Conservation (phyloP, 805 yeast species). For the Lachancea mirantina region DNA sequence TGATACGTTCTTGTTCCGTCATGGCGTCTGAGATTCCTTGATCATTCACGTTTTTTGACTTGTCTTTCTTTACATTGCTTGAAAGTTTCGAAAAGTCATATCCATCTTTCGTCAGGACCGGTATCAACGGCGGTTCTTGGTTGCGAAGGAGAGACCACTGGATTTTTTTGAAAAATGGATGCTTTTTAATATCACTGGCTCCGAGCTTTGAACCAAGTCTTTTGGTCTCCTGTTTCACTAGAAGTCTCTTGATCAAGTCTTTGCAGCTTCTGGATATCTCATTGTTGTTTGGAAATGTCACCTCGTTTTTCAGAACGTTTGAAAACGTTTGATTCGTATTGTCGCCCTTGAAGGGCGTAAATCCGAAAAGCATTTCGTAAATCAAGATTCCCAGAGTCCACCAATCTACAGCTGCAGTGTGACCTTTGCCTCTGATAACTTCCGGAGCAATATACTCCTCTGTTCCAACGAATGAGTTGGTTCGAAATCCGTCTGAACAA, state of each 20-base stretch:
- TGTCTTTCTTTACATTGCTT: conserved; percentile 16
- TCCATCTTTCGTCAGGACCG: conserved; percentile 56
- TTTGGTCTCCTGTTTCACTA: conserved; percentile 83
- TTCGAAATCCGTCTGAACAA: conserved; percentile 91
- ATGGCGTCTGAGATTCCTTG: conserved; percentile 12
- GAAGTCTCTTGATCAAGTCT: conserved; percentile 66
- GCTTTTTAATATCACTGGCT: conserved; percentile 89
- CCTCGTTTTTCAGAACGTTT: conserved; percentile 77
- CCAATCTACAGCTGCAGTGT: conserved; percentile 98
- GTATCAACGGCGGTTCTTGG: conserved; percentile 93
- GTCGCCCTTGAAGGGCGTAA: conserved; percentile 92
- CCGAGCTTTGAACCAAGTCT: conserved; percentile 90
- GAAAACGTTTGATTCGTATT: conserved; percentile 86
- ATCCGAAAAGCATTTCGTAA: conserved; percentile 92
- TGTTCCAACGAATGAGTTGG: conserved; percentile 97
- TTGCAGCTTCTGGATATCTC: conserved; percentile 70
- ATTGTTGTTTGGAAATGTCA: conserved; percentile 64
- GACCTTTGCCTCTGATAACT: conserved; percentile 94
- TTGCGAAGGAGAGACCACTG: conserved; percentile 95
- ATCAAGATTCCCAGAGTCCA: conserved; percentile 95
- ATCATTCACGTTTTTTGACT: conserved; percentile 15
- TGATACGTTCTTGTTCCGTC: conserved; percentile 20
- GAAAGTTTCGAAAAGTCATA: conserved; percentile 41
- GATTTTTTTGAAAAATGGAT: conserved; percentile 81
- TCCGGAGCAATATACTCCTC: conserved; percentile 99